A percentile compares a stretch with the other conserved stretches of the same genome.
These are phyloP conservation scores for Tulasnella sp. DNA, from an alignment of 768 basidiomycete genomes.

Conservation along the genomic window DNA sequence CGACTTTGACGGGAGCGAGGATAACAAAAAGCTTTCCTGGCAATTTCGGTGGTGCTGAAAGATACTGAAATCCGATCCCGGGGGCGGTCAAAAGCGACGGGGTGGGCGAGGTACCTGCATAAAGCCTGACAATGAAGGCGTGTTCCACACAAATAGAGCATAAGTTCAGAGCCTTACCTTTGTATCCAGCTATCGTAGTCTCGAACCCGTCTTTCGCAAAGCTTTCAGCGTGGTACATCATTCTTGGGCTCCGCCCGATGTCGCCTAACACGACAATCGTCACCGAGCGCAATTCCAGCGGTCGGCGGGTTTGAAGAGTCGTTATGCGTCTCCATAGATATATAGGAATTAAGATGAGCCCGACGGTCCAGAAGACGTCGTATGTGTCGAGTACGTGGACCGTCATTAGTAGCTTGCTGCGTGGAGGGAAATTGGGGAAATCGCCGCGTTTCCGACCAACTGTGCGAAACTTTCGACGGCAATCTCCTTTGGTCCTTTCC, in stretches of 20 bases:
- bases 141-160: not conserved
- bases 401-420: not conserved
- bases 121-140: not conserved
- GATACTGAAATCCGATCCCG: conserved; percentile 51
- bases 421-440: not conserved
- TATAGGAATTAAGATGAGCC: not conserved
- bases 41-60: conserved; percentile 50
- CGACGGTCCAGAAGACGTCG: conserved; percentile 1
- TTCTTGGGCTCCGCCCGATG: conserved; percentile 88
- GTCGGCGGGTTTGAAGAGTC: not conserved
- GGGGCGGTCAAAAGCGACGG: conserved; percentile 59
- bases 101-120: conserved; percentile 64
- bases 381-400: not conserved
- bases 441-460: not conserved
- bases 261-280: conserved; percentile 90
- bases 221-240: conserved; percentile 98
- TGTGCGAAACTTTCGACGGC: not conserved
- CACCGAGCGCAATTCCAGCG: conserved; percentile 36
- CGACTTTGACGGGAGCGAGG: conserved; percentile 66
- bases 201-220: conserved; percentile 70
- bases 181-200: conserved; percentile 76
- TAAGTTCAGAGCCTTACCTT: conserved; percentile 38
- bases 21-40: conserved; percentile 51
- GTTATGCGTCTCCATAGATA: not conserved
- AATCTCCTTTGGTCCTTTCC: conserved; percentile 70